Conservation (phyloP, 2,329 filamentous ascomycete genomes). For the Chaetomium sp. region DNA sequence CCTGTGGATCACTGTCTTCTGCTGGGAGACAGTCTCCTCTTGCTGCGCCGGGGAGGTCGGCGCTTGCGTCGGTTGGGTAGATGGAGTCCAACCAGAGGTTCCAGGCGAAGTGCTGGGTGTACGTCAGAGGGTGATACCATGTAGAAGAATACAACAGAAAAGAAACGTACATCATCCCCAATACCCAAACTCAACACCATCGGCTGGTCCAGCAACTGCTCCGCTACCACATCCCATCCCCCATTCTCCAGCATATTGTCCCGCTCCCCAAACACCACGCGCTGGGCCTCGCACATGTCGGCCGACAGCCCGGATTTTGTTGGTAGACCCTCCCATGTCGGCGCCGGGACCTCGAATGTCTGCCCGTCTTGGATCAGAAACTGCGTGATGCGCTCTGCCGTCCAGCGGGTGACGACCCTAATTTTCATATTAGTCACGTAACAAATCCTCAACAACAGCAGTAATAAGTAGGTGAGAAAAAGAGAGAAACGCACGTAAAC, state of each 20-base stretch:
- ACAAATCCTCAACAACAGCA: not conserved
- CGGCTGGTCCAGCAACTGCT: conserved; percentile 43
- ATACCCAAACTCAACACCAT: conserved; percentile 61
- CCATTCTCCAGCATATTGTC: conserved; percentile 47
- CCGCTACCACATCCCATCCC: conserved; percentile 49
- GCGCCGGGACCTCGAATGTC: conserved; percentile 40
- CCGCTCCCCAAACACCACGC: conserved; percentile 47
- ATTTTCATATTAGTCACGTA: not conserved
- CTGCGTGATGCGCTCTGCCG: conserved; percentile 43
- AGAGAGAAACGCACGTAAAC: conserved; percentile 32
- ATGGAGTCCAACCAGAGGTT: conserved; percentile 60
- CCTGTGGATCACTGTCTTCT: conserved; percentile 22
- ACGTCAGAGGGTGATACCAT: too few species aligned
- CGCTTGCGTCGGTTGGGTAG: conserved; percentile 27
- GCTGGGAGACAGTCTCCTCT: conserved; percentile 36
- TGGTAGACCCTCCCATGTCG: conserved; percentile 24
- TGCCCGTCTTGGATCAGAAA: conserved; percentile 50
- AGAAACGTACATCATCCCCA: conserved; percentile 36
- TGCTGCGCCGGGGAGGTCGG: conserved; percentile 31
- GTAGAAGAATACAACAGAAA: too few species aligned
- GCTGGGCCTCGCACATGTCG: conserved; percentile 50
- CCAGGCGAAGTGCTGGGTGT: conserved; percentile 42
- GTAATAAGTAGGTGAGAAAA: not conserved
- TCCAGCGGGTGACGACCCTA: conserved; percentile 53
- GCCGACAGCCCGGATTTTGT: conserved; percentile 41